Evolutionary conservation across 768 basidiomycete genomes (phyloP).

Genomic region (Tremella yokohamensis): DNA sequence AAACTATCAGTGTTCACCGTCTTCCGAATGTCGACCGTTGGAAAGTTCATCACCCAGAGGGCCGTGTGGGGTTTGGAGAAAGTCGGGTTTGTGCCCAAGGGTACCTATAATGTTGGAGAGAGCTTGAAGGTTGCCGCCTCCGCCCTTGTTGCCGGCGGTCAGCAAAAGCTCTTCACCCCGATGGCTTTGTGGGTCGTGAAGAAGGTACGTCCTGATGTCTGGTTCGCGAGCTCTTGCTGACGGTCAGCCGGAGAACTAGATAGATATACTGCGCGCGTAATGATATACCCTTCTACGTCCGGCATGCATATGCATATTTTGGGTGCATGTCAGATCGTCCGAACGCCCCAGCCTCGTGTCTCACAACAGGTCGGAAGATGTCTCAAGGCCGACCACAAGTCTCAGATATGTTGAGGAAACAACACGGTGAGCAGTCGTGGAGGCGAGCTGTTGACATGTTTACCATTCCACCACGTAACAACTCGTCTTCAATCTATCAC

Average conservation of each 20-base stretch:
- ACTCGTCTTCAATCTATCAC: not conserved
- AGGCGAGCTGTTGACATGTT: too few species aligned
- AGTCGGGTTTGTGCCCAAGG: slow-evolving; percentile 79
- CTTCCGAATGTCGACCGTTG: slow-evolving; percentile 85
- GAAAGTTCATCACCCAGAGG: slow-evolving; percentile 77
- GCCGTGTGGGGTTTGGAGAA: slow-evolving; percentile 72
- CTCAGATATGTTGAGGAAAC: too few species aligned
- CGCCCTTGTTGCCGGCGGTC: slow-evolving; percentile 76
- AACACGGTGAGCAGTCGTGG: too few species aligned
- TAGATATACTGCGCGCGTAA: not conserved
- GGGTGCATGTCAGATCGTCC: too few species aligned
- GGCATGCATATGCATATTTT: too few species aligned
- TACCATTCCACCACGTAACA: not conserved
- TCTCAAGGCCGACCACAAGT: too few species aligned
- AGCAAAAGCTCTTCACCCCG: slow-evolving; percentile 60
- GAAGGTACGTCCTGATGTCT: slow-evolving; percentile 27
- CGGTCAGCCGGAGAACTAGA: too few species aligned
- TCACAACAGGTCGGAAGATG: too few species aligned
- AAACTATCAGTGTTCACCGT: slow-evolving; percentile 45
- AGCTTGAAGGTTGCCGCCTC: slow-evolving; percentile 76
- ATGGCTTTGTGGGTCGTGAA: slow-evolving; percentile 49
- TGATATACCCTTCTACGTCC: not conserved
- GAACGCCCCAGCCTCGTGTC: too few species aligned
- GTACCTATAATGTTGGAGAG: slow-evolving; percentile 85
- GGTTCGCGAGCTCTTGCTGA: too few species aligned